Conservation (phyloP, 805 yeast species). For the Zygoascus biomembranicola region DNA sequence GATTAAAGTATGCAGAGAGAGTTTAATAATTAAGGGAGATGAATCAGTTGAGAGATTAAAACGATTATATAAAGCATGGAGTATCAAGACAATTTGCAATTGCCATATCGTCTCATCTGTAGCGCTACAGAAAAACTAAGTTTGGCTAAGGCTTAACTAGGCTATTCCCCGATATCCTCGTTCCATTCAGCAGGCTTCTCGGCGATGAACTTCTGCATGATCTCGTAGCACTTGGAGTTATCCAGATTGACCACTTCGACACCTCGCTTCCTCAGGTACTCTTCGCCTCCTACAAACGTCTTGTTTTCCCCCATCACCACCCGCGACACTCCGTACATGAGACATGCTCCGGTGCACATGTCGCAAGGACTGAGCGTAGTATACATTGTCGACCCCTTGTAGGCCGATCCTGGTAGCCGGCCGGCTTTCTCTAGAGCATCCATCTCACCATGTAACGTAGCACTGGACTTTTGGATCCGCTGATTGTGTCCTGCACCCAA, state of each 20-base stretch:
- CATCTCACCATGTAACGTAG: constrained; percentile 89
- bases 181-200: constrained; percentile 39
- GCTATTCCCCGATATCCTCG: constrained; percentile 31
- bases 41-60: too few species aligned
- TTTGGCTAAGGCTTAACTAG: background rate
- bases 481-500: constrained; percentile 86
- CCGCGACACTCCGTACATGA: constrained; percentile 80
- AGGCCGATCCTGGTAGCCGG: constrained; percentile 67
- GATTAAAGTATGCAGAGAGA: too few species aligned
- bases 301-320: constrained; percentile 85
- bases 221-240: constrained; percentile 33
- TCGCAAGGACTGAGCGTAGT: constrained; percentile 89
- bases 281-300: constrained; percentile 80
- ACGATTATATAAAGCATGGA: too few species aligned
- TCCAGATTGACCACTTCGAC: constrained; percentile 36
- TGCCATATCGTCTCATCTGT: too few species aligned
- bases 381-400: constrained; percentile 82
- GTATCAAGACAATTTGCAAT: too few species aligned
- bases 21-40: too few species aligned
- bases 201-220: constrained; percentile 72
- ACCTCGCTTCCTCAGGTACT: constrained; percentile 55
- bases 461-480: constrained; percentile 77
- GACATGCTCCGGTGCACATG: constrained; percentile 92
- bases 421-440: constrained; percentile 87
- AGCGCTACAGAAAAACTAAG: too few species aligned